Evolutionary conservation across 73 alveolate genomes (phyloP).

Genomic region (Stentor coeruleus): DNA sequence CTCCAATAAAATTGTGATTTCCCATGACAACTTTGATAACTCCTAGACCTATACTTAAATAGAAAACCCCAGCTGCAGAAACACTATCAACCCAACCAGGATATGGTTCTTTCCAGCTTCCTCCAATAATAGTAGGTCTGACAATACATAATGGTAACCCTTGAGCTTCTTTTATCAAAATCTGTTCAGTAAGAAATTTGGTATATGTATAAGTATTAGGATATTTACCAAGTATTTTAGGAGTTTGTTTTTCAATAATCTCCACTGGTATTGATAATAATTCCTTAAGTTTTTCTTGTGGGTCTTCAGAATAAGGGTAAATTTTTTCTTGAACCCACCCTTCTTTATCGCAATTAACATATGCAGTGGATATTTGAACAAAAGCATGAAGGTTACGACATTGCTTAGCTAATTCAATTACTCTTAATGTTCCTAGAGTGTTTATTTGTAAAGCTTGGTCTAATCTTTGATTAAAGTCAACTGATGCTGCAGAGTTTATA

Average conservation of each 20-base stretch:
- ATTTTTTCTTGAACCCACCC: constrained; percentile 84
- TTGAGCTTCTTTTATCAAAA: constrained; percentile 50
- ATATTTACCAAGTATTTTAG: constrained; percentile 59
- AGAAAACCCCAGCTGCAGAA: constrained; percentile 75
- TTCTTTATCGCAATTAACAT: constrained; percentile 59
- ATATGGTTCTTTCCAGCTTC: constrained; percentile 71
- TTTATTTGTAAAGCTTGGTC: constrained; percentile 68
- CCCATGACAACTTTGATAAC: constrained; percentile 63
- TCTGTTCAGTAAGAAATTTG: constrained; percentile 70
- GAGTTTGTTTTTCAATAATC: constrained; percentile 46
- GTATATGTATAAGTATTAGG: constrained; percentile 89
- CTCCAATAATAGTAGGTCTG: constrained; percentile 83
- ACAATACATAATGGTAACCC: constrained; percentile 62
- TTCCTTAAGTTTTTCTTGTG: constrained; percentile 30
- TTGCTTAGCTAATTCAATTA: constrained; percentile 57
- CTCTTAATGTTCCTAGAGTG: constrained; percentile 61
- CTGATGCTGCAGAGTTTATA: constrained; percentile 74
- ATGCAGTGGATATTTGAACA: constrained; percentile 66
- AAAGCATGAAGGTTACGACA: constrained; percentile 47
- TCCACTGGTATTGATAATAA: constrained; percentile 48
- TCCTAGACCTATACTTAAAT: constrained; percentile 70
- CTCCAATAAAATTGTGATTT: constrained; percentile 62
- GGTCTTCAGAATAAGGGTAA: constrained; percentile 54
- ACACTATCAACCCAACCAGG: constrained; percentile 92
- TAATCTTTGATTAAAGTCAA: constrained; percentile 65